Conservation (phyloP, 2,329 filamentous ascomycete genomes). For the Paramyrothecium roridum region DNA sequence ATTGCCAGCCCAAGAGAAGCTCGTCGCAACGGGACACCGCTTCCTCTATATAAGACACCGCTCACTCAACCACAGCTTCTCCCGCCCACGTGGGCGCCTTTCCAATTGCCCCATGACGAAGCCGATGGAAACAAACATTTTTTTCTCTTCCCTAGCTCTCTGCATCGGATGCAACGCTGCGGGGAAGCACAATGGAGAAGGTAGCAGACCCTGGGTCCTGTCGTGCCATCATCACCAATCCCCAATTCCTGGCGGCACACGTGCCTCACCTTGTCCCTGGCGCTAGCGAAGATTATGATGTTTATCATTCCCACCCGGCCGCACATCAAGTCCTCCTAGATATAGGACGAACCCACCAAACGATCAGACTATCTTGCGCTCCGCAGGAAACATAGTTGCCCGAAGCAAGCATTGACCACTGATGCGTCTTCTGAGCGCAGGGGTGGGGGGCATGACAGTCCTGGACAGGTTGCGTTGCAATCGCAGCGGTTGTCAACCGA, state of each 20-base stretch:
- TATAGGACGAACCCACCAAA: not conserved
- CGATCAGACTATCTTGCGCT: not conserved
- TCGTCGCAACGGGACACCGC: not conserved
- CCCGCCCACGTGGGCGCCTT: not conserved
- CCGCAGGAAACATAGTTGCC: too few relatives aligned
- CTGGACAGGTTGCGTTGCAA: not conserved
- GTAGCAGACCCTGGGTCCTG: too few relatives aligned
- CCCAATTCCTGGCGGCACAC: not conserved
- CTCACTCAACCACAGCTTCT: too few relatives aligned
- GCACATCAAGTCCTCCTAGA: too few relatives aligned
- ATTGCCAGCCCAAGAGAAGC: not conserved
- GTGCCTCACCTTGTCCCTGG: not conserved
- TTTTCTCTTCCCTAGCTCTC: too few relatives aligned
- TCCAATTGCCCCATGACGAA: not conserved
- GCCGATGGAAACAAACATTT: not conserved
- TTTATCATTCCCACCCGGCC: too few relatives aligned
- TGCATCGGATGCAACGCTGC: not conserved
- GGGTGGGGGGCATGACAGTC: not conserved
- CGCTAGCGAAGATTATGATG: not conserved
- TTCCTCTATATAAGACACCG: not conserved
- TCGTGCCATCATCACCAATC: not conserved
- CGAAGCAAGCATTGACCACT: not conserved
- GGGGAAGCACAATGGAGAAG: too few relatives aligned
- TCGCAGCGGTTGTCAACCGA: not conserved
- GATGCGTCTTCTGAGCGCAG: not conserved